phyloP scores from a whole-genome alignment of 225 moss, liverwort and hornwort species.

The Pleurozium schreberi region DNA sequence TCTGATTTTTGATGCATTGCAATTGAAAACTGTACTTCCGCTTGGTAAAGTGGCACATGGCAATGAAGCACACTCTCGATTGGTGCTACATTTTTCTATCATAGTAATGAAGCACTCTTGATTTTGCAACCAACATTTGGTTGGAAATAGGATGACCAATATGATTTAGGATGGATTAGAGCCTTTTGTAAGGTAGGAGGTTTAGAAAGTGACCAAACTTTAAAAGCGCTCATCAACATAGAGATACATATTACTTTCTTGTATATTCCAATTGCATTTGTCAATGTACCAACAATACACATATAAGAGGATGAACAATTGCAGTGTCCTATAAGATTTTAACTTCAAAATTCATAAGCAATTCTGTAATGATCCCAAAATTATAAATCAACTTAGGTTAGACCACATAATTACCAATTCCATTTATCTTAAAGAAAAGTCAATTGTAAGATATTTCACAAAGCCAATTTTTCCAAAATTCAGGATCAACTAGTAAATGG shows the following conservation, averaged over 20 bases:
- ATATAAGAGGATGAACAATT: not conserved
- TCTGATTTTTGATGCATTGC: too few relatives aligned
- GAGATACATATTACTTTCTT: not conserved
- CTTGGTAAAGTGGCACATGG: too few relatives aligned
- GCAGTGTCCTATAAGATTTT: not conserved
- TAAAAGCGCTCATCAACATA: not conserved
- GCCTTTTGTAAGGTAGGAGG: not conserved
- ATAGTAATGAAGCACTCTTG: too few relatives aligned
- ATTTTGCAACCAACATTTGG: too few relatives aligned
- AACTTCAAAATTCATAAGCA: not conserved
- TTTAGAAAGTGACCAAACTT: not conserved
- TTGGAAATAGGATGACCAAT: too few relatives aligned
- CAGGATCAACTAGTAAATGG: not conserved
- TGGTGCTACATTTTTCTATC: too few relatives aligned
- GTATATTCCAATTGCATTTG: not conserved
- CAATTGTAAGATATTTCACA: not conserved
- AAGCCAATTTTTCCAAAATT: not conserved
- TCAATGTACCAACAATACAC: not conserved
- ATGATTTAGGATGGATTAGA: too few relatives aligned
- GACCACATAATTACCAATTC: not conserved
- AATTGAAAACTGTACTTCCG: too few relatives aligned
- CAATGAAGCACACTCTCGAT: too few relatives aligned
- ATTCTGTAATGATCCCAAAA: rapidly evolving
- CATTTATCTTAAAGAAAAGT: not conserved
- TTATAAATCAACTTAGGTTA: not conserved